A percentile compares a stretch with the other conserved stretches of the same genome.
Conservation (phyloP, 2,329 filamentous ascomycete genomes). For the Chaetomium sp. region DNA sequence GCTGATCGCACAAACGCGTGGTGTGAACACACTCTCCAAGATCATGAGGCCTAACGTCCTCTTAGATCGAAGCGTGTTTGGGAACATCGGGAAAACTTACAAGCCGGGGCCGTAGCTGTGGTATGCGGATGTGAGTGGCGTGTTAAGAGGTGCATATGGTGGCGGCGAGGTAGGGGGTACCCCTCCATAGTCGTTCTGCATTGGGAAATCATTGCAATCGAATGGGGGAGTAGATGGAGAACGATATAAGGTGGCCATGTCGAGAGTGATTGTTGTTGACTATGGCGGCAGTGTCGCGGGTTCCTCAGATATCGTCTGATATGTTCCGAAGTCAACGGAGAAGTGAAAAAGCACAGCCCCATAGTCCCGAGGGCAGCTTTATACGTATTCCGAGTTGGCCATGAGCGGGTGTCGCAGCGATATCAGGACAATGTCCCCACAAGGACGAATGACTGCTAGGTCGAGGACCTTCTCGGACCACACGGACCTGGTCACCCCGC, state of each 20-base stretch:
- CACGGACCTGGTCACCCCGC: background rate
- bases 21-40: constrained; percentile 9
- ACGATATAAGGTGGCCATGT: background rate
- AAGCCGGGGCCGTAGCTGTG: background rate
- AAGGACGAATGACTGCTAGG: background rate
- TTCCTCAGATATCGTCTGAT: background rate
- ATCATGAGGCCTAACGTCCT: constrained; percentile 2
- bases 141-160: background rate
- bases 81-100: background rate
- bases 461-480: background rate
- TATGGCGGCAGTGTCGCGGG: background rate
- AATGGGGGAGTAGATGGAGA: background rate
- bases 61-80: constrained; percentile 3
- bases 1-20: constrained; percentile 14
- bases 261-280: background rate
- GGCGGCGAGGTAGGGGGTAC: background rate
- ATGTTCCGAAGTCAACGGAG: background rate
- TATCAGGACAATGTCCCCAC: background rate
- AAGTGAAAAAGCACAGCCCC: background rate
- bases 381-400: too few relatives aligned
- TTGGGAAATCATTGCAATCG: background rate
- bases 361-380: background rate
- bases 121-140: background rate
- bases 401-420: background rate
- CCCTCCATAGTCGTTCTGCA: background rate